Percentiles rank a stretch among this genome's conserved stretches.
Evolutionary conservation across 2,329 filamentous ascomycete species (phyloP).

Genomic region (Aspergillus floridensis): DNA sequence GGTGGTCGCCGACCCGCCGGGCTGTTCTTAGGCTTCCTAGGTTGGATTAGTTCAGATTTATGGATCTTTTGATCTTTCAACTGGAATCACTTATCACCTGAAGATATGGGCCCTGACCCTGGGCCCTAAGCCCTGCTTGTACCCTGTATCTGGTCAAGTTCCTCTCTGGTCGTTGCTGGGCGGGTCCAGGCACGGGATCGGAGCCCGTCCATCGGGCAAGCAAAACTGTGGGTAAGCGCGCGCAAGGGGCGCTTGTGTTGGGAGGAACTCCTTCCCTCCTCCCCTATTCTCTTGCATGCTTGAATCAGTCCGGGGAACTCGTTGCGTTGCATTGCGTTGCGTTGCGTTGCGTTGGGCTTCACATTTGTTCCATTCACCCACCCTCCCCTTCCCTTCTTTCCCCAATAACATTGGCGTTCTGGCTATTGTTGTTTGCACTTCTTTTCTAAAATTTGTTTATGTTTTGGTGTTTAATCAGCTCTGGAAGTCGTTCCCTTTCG

Average conservation of each 20-base stretch:
- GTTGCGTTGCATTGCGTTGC: slow-evolving; percentile 3
- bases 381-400: slow-evolving; percentile 14
- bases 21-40: too few relatives aligned
- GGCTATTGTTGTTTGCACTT: slow-evolving; percentile 1
- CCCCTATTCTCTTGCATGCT: slow-evolving; percentile 33
- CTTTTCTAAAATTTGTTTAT: slow-evolving; percentile 3
- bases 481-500: slow-evolving; percentile 30
- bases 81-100: slow-evolving; percentile 1
- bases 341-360: neutral
- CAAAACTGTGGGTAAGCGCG: slow-evolving; percentile 28
- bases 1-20: too few relatives aligned
- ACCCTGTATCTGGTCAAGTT: too few relatives aligned
- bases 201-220: neutral
- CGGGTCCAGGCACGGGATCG: slow-evolving; percentile 19
- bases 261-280: slow-evolving; percentile 21
- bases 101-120: neutral
- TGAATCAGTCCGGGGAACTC: slow-evolving; percentile 29
- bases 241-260: slow-evolving; percentile 41
- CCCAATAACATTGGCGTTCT: slow-evolving; percentile 5
- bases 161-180: neutral
- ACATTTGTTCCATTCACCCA: slow-evolving; percentile 7
- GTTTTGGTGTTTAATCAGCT: slow-evolving; percentile 16
- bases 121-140: slow-evolving; percentile 11
- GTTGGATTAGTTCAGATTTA: too few relatives aligned
- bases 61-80: too few relatives aligned